Base-by-base conservation (phyloP, 2,329 filamentous ascomycete genomes). In the Byssochlamys sp. region DNA sequence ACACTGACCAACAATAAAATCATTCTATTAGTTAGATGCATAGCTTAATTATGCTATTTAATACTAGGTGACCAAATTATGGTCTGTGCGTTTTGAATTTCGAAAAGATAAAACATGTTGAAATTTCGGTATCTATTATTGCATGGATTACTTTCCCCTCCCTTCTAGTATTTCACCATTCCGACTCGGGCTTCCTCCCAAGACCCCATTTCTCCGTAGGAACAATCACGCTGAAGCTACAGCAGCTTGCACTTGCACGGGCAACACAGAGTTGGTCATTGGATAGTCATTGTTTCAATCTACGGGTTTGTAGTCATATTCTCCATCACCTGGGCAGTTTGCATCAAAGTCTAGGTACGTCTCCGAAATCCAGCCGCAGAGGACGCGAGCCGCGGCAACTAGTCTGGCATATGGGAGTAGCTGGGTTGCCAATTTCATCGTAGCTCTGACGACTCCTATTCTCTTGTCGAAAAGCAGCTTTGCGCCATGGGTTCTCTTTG, bases 291-390 rank as follows among this genome's bases (percentile, higher is more conserved):
- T 45, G 64, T 69, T 48, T 62, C 61, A 19, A 69, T 68, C 24
- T 68, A 67, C 51, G 55, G 69, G 6, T 69, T 66, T 54, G 62
- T 66, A n/a, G 63, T 69, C 2, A 61, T 64, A 9, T 71, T 65
- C 55, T 70, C 66, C 14, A 59, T 71, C 1, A 68, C 80, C 0
- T 85, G 82, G 81, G 81, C 73, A 0, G 78, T 86, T 12, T 75
- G 77, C 0, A 72, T 80, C 53, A 81, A 80, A 59, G 79, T 85
- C 5, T 85, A 84, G 58, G 77, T 19, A 19, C 19, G 1, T 79
- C 0, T 76, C 77, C 7, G 83, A 85, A 68, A 84, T 84, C 39
- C 82, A 84, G 61, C 81, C 81, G 0, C 73, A 75, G 2, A 71
- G 77, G 45, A 84, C 81, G 0, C 73, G 83, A 4, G 82, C 81